These are phyloP conservation scores for Juglanconis sp. DNA, from an alignment of 2,329 filamentous ascomycete species.

Conservation along the genomic window DNA sequence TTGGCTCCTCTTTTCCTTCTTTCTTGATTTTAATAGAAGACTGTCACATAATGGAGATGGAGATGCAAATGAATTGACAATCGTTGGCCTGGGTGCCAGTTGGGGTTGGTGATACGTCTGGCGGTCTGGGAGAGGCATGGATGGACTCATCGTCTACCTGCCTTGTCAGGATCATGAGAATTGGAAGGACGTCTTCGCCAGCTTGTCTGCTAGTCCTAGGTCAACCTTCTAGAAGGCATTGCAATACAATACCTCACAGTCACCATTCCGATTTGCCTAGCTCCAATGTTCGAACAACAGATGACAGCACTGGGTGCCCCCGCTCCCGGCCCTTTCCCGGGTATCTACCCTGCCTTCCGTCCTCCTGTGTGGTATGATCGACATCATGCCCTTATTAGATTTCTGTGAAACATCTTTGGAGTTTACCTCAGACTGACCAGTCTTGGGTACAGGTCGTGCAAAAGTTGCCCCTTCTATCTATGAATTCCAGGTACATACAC, in stretches of 20 bases:
- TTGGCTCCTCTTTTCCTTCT: background rate
- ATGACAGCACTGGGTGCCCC: too few species aligned
- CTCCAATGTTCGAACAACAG: too few species aligned
- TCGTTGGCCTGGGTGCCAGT: conserved; percentile 13
- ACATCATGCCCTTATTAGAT: too few species aligned
- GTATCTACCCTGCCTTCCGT: too few species aligned
- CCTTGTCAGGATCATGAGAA: conserved; percentile 5
- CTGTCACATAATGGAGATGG: background rate
- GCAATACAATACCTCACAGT: background rate
- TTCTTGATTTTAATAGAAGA: background rate
- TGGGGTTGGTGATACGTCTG: conserved; percentile 11
- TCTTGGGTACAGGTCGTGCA: too few species aligned
- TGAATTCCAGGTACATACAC: too few species aligned
- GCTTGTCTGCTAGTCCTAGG: conserved; percentile 7
- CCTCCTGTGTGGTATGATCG: too few species aligned
- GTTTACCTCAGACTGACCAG: too few species aligned
- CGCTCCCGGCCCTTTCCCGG: too few species aligned
- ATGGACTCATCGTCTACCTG: background rate
- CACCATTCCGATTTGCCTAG: too few species aligned
- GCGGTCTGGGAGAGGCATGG: conserved; percentile 1
- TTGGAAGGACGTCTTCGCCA: conserved; percentile 6
- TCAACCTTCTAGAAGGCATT: background rate
- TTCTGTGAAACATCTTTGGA: too few species aligned
- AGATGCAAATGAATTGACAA: background rate
- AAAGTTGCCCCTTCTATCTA: too few species aligned